Evolutionary conservation across 805 yeast species (phyloP).

Genomic region (Yarrowia deformans): DNA sequence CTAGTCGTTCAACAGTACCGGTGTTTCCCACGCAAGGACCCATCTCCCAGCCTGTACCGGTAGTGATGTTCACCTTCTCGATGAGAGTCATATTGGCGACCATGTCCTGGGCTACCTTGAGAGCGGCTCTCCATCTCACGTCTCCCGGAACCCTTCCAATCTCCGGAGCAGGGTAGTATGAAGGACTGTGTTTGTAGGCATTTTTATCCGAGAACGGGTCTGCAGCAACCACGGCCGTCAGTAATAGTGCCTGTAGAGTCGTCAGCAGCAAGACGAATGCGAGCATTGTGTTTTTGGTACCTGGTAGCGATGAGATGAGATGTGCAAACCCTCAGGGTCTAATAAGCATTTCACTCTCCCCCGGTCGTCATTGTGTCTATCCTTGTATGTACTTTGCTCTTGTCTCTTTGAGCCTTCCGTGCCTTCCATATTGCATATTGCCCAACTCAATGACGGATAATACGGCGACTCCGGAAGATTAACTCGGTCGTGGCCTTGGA

Average conservation of each 20-base stretch:
- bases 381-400: conserved; percentile 3
- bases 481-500: background rate
- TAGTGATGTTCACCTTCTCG: conserved; percentile 68
- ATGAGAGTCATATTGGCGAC: conserved; percentile 64
- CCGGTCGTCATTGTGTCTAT: conserved; percentile 1
- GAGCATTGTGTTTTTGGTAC: background rate
- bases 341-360: background rate
- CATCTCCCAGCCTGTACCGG: conserved; percentile 70
- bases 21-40: conserved; percentile 65
- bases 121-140: conserved; percentile 64
- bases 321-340: conserved; percentile 5
- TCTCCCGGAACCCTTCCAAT: conserved; percentile 44
- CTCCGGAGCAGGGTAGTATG: conserved; percentile 44
- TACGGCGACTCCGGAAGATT: conserved; percentile 1
- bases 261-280: conserved; percentile 9
- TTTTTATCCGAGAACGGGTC: conserved; percentile 10
- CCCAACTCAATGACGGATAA: conserved; percentile 8
- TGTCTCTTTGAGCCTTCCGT: background rate
- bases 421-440: conserved; percentile 8
- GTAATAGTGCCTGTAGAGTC: background rate
- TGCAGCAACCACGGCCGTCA: conserved; percentile 1
- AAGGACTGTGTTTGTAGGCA: conserved; percentile 41
- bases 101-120: conserved; percentile 60
- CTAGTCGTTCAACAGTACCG: conserved; percentile 62
- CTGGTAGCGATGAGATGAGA: conserved; percentile 1